These are phyloP conservation scores for Clavispora asparagi DNA, from an alignment of 805 yeast species.

Conservation along the genomic window DNA sequence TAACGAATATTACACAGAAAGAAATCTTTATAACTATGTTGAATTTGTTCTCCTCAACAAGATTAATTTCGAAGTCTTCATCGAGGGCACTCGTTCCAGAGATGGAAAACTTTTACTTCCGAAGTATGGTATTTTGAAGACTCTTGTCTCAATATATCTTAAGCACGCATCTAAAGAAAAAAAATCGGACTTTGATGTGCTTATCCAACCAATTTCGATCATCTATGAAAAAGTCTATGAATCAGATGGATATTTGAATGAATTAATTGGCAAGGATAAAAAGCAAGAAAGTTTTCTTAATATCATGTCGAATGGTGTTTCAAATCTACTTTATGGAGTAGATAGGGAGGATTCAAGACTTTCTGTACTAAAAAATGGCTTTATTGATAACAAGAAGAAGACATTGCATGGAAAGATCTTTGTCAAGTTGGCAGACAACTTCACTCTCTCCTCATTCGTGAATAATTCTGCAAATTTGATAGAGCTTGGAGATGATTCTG, in stretches of 20 bases:
- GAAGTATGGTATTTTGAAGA: slow-evolving; percentile 56
- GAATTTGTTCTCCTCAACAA: slow-evolving; percentile 46
- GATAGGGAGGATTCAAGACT: slow-evolving; percentile 3
- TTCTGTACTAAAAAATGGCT: slow-evolving; percentile 17
- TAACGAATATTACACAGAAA: slow-evolving; percentile 41
- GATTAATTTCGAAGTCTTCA: slow-evolving; percentile 52
- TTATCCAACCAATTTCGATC: slow-evolving; percentile 50
- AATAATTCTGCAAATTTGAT: slow-evolving; percentile 13
- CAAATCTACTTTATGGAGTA: slow-evolving; percentile 20
- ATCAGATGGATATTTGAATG: slow-evolving; percentile 48
- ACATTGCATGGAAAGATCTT: slow-evolving; percentile 33
- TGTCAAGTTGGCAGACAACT: slow-evolving; percentile 29
- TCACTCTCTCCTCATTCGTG: slow-evolving; percentile 24
- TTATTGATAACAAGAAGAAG: slow-evolving; percentile 22
- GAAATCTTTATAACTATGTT: slow-evolving; percentile 42
- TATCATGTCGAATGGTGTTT: slow-evolving; percentile 32
- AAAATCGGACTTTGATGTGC: slow-evolving; percentile 24
- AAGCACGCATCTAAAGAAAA: slow-evolving; percentile 26
- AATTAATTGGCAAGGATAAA: slow-evolving; percentile 54
- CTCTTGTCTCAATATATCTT: slow-evolving; percentile 41
- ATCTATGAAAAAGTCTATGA: slow-evolving; percentile 60
- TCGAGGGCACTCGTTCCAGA: slow-evolving; percentile 63
- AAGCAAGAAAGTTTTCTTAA: slow-evolving; percentile 44
- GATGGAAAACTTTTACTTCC: slow-evolving; percentile 62
- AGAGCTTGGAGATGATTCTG: slow-evolving; percentile 14